Evolutionary conservation across 192 early-diverging fungal species (phyloP).

Genomic region (Coemansia sp.): DNA sequence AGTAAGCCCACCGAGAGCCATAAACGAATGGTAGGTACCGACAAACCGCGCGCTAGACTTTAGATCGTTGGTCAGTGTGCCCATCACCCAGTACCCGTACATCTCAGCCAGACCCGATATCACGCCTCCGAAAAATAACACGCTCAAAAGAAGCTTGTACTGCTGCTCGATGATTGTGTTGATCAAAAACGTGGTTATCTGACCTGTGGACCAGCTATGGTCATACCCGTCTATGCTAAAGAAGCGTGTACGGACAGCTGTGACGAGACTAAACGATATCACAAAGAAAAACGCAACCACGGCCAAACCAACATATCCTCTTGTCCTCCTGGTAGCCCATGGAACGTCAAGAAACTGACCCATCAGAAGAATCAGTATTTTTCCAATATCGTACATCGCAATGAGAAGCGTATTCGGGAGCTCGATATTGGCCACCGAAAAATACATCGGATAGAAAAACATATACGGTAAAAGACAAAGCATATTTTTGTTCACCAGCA

Average conservation of each 20-base stretch:
- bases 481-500: conserved; percentile 24
- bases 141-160: conserved; percentile 10
- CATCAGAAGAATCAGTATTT: conserved; percentile 25
- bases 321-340: conserved; percentile 25
- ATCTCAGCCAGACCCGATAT: conserved; percentile 39
- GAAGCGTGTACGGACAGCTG: conserved; percentile 3
- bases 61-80: conserved; percentile 47
- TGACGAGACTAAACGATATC: conserved; percentile 15
- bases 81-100: conserved; percentile 49
- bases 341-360: conserved; percentile 35
- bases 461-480: conserved; percentile 10
- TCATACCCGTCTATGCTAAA: conserved; percentile 12
- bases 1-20: conserved; percentile 35
- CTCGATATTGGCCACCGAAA: conserved; percentile 28
- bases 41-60: conserved; percentile 40
- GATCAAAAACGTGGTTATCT: conserved; percentile 17
- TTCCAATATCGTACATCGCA: conserved; percentile 33
- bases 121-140: conserved; percentile 38
- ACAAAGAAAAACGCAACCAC: conserved; percentile 13
- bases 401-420: conserved; percentile 17
- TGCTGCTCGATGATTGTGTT: conserved; percentile 13
- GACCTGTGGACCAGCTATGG: conserved; percentile 5
- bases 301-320: conserved; percentile 17
- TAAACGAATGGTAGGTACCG: conserved; percentile 34
- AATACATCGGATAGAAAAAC: conserved; percentile 14